Evolutionary conservation across 768 basidiomycete genomes (phyloP).

Genomic region (Termitomyces sp.): DNA sequence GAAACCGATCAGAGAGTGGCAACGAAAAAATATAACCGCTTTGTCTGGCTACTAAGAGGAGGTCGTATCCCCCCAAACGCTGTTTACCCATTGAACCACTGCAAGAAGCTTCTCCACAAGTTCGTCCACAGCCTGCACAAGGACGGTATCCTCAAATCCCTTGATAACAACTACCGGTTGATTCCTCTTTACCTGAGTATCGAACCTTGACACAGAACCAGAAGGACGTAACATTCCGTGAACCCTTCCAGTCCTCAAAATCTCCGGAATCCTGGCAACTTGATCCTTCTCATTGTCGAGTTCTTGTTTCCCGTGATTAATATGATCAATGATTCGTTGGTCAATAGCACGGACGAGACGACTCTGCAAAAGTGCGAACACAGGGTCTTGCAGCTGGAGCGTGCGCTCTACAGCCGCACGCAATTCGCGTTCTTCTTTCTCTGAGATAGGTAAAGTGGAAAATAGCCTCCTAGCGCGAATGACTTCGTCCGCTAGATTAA

Average conservation of each 20-base stretch:
- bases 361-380: conserved; percentile 57
- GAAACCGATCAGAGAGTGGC: not conserved
- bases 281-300: not conserved
- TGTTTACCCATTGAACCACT: conserved; percentile 49
- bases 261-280: conserved; percentile 20
- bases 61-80: conserved; percentile 44
- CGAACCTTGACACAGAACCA: conserved; percentile 2
- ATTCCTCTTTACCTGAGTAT: not conserved
- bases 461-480: conserved; percentile 42
- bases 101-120: conserved; percentile 33
- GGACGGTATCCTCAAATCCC: conserved; percentile 63
- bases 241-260: conserved; percentile 30
- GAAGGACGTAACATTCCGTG: not conserved
- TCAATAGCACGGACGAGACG: conserved; percentile 45
- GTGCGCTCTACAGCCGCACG: conserved; percentile 62
- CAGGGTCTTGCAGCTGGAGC: conserved; percentile 57
- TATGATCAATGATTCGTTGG: conserved; percentile 7
- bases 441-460: conserved; percentile 16
- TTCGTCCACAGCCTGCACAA: conserved; percentile 39
- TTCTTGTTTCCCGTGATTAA: not conserved
- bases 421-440: conserved; percentile 45
- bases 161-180: conserved; percentile 31
- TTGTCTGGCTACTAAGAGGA: not conserved
- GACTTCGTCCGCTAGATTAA: conserved; percentile 73
- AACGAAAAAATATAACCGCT: not conserved